Percentiles rank a stretch among this genome's conserved stretches.
These are phyloP conservation scores for Boletus edulis DNA, from an alignment of 768 basidiomycete genomes.

Conservation along the genomic window DNA sequence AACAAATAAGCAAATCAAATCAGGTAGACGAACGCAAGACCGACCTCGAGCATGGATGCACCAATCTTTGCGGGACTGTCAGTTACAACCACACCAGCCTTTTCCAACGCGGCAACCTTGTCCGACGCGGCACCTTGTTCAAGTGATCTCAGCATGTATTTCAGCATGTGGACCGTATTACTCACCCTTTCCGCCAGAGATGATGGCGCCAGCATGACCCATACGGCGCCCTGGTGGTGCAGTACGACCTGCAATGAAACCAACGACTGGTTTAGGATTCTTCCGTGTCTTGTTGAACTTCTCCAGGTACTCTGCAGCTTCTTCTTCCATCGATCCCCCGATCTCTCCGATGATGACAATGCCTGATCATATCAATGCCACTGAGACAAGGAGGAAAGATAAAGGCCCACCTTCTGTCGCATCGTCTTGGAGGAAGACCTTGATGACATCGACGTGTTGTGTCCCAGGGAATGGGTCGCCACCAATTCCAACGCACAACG, in stretches of 20 bases:
- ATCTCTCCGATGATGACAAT: constrained; percentile 99
- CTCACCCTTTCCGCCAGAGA: constrained; percentile 93
- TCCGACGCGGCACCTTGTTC: constrained; percentile 78
- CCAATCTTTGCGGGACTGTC: constrained; percentile 97
- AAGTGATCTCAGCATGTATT: neutral
- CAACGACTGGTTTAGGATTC: constrained; percentile 93
- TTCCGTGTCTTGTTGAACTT: constrained; percentile 85
- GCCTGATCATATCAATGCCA: constrained; percentile 43
- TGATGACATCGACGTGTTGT: constrained; percentile 93
- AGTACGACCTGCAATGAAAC: constrained; percentile 96
- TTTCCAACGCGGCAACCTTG: constrained; percentile 89
- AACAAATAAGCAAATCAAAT: constrained; percentile 3
- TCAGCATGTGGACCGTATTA: neutral
- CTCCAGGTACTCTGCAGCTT: constrained; percentile 95
- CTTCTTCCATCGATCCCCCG: constrained; percentile 99
- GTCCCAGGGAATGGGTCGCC: constrained; percentile 98
- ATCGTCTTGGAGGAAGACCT: constrained; percentile 92
- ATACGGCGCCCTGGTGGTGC: constrained; percentile 97
- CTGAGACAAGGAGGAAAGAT: neutral
- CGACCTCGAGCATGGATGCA: constrained; percentile 79
- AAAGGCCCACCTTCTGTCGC: constrained; percentile 76
- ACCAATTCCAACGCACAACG: constrained; percentile 94
- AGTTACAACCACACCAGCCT: constrained; percentile 90
- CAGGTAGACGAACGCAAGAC: constrained; percentile 12
- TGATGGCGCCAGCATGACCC: constrained; percentile 98